These are phyloP conservation scores for Cordyceps militaris DNA, from an alignment of 2,329 filamentous ascomycete species.

Conservation along the genomic window DNA sequence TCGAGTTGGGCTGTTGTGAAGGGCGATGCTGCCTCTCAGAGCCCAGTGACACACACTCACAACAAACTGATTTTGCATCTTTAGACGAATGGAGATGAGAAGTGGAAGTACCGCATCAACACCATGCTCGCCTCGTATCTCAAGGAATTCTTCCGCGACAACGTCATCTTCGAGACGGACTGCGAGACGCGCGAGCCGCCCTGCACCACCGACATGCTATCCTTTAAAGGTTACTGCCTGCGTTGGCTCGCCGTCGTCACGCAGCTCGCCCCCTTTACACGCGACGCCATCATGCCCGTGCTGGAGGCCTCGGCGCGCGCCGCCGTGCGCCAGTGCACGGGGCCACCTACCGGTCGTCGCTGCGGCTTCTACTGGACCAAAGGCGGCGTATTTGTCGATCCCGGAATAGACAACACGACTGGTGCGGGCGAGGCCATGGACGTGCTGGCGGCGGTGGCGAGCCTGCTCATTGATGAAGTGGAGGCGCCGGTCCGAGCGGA, in stretches of 20 bases:
- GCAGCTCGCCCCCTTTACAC: slow-evolving; percentile 42
- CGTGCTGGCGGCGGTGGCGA: slow-evolving; percentile 47
- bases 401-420: slow-evolving; percentile 44
- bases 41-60: not conserved
- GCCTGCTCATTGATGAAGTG: slow-evolving; percentile 37
- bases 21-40: not conserved
- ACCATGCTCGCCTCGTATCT: slow-evolving; percentile 33
- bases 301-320: slow-evolving; percentile 41
- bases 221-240: slow-evolving; percentile 50
- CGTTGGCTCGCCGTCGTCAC: slow-evolving; percentile 43
- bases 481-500: slow-evolving; percentile 35
- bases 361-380: slow-evolving; percentile 50
- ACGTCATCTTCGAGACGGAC: slow-evolving; percentile 53
- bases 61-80: not conserved
- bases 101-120: slow-evolving; percentile 47
- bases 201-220: slow-evolving; percentile 52
- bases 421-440: slow-evolving; percentile 55
- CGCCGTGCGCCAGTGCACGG: slow-evolving; percentile 42
- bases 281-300: slow-evolving; percentile 36
- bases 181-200: slow-evolving; percentile 38
- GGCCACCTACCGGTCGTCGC: slow-evolving; percentile 33
- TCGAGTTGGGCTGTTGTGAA: not conserved
- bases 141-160: slow-evolving; percentile 39
- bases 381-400: slow-evolving; percentile 35
- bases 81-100: slow-evolving; percentile 22